phyloP scores from a whole-genome alignment of 2,329 filamentous ascomycete genomes.

The Alternaria consortialis region DNA sequence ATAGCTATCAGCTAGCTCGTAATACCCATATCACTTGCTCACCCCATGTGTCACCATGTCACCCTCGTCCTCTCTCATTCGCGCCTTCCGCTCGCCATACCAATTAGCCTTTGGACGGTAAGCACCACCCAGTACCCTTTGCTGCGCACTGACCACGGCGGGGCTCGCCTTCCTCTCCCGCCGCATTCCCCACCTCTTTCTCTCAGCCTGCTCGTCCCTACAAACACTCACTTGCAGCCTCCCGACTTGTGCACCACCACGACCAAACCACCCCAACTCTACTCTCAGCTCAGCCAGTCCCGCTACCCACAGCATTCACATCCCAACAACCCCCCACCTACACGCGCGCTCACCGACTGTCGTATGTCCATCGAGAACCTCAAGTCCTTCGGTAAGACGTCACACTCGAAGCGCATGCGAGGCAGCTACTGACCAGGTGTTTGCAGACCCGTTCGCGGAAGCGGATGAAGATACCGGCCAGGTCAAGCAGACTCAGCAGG shows the following conservation, averaged over 20 bases:
- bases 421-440: slow-evolving; percentile 3
- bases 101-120: slow-evolving; percentile 13
- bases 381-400: slow-evolving; percentile 53
- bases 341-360: slow-evolving; percentile 37
- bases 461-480: slow-evolving; percentile 99
- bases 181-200: slow-evolving; percentile 30
- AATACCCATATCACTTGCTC: slow-evolving; percentile 2
- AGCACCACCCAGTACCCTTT: slow-evolving; percentile 13
- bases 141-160: slow-evolving; percentile 19
- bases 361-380: slow-evolving; percentile 57
- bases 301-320: slow-evolving; percentile 15
- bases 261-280: slow-evolving; percentile 18
- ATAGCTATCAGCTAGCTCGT: slow-evolving; percentile 3
- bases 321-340: slow-evolving; percentile 31
- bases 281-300: slow-evolving; percentile 16
- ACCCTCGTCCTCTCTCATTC: slow-evolving; percentile 5
- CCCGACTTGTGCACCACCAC: slow-evolving; percentile 16
- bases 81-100: slow-evolving; percentile 1
- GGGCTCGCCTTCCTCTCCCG: slow-evolving; percentile 23
- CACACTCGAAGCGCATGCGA: slow-evolving; percentile 7
- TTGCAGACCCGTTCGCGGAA: slow-evolving; percentile 94
- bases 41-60: slow-evolving; percentile 1
- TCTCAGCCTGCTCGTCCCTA: slow-evolving; percentile 23
- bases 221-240: slow-evolving; percentile 15
- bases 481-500: slow-evolving; percentile 85